Base-by-base conservation (phyloP, 257 asterid genomes). In the Salvia splendens region DNA sequence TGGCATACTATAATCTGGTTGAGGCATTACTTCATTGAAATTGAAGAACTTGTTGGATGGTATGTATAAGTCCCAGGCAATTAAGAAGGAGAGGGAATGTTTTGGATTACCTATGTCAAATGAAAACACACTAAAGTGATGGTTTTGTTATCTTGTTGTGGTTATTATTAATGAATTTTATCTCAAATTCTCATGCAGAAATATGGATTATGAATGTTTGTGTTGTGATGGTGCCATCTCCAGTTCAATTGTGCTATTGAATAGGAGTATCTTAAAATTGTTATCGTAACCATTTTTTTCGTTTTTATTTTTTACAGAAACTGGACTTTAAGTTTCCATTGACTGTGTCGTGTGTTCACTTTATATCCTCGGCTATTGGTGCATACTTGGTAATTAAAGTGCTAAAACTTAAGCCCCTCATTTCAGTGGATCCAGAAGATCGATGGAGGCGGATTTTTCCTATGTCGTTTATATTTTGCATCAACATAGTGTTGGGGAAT, bases 401-500 rank as follows among this genome's bases (percentile, higher is more conserved):
- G 74, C 82, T 89, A 12, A 89, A 84, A 75, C 78, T 89, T 15
- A 89, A 86, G 79, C 95, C 95, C n/a, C 89, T 89, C 38, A 89
- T 89, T 51, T 14, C 61, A 3, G 95, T 89, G 6, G 91, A 83
- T 10, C 82, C 88, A 5, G 86, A 73, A 75, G 96, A 89, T 78
- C 88, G 85, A 38, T 89, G 96, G 92, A 84, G 78, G 76, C 80
- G 96, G 67, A 89, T 89, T 40, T 86, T 89, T 56, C 95, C 95
- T 20, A 89, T 89, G 96, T 89, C 96, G 10, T 84, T 89, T 74
- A 76, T 86, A 66, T 89, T 89, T 61, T 89, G 95, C 69, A 81
- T 89, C 82, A 89, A 89, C 84, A 86, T 89, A 32, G 96, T 83
- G 20, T 57, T 89, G 77, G 96, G 96, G 46, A 88, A 88, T 51